Evolutionary conservation across 257 asterid species (phyloP), one percentile per base, ranked within the genome.

Genomic region (Lycium ferocissimum): DNA sequence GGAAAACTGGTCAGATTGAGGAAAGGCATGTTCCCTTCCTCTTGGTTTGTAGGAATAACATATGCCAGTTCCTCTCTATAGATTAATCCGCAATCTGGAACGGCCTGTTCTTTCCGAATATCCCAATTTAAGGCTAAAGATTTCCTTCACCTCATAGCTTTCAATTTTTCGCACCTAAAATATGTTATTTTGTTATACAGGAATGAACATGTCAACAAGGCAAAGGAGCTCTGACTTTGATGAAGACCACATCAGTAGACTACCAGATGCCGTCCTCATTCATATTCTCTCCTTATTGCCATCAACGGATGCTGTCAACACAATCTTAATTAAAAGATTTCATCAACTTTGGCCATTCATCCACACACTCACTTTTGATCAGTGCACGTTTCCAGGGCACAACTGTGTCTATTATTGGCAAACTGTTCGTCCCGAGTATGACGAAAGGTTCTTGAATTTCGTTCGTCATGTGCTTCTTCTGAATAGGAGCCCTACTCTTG

Each of bases 281-380:
- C 85, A 78, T 10, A 85, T 90, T 51, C 89, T 87, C 22, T 75
- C 90, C 33, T 84, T 90, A 78, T 79, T 90, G 37, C 88, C 88
- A 17, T 20, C 80, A 10, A 14, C 18, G 7, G 92, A 86, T 59
- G 89, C 80, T 3, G 57, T 83, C 20, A 82, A 71, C 18, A 89
- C 88, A n/a, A 76, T 47, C 63, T 78, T 84, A 8, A 56, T 86
- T 45, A 80, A 88, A 54, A 62, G 89, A 71, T 90, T 88, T 72
- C 87, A 88, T 22, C 67, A 79, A 22, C 84, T 90, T 20, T 88
- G 90, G 89, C 85, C 72, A 26, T n/a, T 82, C 18, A 57, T 88
- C 43, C 81, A 82, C 11, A 56, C 66, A 61, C 89, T 90, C 75
- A 83, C 83, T 83, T 85, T 90, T 38, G 45, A 83, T 61, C 83